These are phyloP conservation scores for Lithohypha guttulata DNA, from an alignment of 2,329 filamentous ascomycete genomes.

Conservation along the genomic window DNA sequence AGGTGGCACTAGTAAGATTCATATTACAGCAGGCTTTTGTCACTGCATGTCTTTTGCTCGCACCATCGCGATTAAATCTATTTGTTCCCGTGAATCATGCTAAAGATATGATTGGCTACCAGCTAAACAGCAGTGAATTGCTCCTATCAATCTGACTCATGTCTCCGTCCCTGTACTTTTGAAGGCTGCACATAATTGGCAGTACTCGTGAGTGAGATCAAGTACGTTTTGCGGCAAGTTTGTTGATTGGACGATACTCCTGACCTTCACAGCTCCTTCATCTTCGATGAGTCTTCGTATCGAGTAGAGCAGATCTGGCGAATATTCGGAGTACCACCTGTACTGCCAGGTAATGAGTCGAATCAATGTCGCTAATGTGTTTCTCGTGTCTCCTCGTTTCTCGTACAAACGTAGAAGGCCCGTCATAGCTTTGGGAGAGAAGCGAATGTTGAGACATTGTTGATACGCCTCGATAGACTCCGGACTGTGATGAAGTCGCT, in stretches of 20 bases:
- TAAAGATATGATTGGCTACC: too few species aligned
- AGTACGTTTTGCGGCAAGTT: conserved; percentile 86
- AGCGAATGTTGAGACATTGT: conserved; percentile 73
- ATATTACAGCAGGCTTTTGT: too few species aligned
- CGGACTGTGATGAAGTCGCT: conserved; percentile 81
- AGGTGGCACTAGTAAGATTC: too few species aligned
- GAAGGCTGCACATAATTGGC: conserved; percentile 86
- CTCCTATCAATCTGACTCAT: conserved; percentile 31
- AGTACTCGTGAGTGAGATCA: conserved; percentile 92
- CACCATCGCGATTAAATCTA: too few species aligned
- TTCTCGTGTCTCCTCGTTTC: conserved; percentile 64
- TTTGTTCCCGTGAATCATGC: too few species aligned
- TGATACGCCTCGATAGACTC: conserved; percentile 91
- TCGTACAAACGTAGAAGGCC: conserved; percentile 76
- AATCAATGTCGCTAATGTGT: conserved; percentile 76
- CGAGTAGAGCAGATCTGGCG: conserved; percentile 74
- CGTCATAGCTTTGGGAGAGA: conserved; percentile 83
- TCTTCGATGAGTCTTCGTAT: conserved; percentile 92
- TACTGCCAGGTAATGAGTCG: conserved; percentile 95
- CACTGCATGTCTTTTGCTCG: too few species aligned
- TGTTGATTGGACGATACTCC: conserved; percentile 93
- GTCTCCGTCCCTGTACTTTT: conserved; percentile 86
- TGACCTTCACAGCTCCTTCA: conserved; percentile 91
- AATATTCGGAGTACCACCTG: conserved; percentile 99
- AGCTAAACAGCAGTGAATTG: background rate